Conservation (phyloP, 768 basidiomycete genomes). For the Xanthoconium stramineum region DNA sequence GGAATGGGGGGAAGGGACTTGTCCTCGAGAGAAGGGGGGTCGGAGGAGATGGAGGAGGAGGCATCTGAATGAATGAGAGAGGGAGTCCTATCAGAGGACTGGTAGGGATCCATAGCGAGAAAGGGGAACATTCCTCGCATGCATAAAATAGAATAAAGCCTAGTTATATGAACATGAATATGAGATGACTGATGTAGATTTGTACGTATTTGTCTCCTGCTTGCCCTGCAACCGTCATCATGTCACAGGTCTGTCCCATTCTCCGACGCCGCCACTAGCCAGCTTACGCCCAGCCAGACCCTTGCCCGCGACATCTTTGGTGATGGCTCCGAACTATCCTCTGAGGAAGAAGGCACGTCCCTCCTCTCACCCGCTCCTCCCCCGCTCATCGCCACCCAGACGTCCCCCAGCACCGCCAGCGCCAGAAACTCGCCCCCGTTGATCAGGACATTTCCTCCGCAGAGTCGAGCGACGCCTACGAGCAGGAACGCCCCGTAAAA, state of each 20-base stretch:
- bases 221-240: conserved; percentile 2
- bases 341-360: conserved; percentile 55
- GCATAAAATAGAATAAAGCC: too few species aligned
- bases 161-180: too few species aligned
- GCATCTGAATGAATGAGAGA: conserved; percentile 29
- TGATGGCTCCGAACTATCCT: conserved; percentile 81
- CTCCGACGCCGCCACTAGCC: too few species aligned
- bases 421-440: conserved; percentile 28
- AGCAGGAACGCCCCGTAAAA: conserved; percentile 30
- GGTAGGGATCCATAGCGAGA: conserved; percentile 24
- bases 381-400: conserved; percentile 31
- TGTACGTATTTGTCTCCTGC: conserved; percentile 10
- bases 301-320: conserved; percentile 78
- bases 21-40: conserved; percentile 16
- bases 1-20: conserved; percentile 22
- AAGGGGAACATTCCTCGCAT: conserved; percentile 11
- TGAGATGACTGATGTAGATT: background rate
- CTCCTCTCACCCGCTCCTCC: background rate
- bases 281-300: conserved; percentile 11
- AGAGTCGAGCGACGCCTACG: conserved; percentile 56
- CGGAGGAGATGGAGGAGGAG: conserved; percentile 20
- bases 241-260: conserved; percentile 9
- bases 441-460: conserved; percentile 37
- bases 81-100: conserved; percentile 16
- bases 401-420: conserved; percentile 41